These are phyloP conservation scores for Beta lomatogona DNA, from an alignment of 179 eudicot genomes.

Conservation along the genomic window DNA sequence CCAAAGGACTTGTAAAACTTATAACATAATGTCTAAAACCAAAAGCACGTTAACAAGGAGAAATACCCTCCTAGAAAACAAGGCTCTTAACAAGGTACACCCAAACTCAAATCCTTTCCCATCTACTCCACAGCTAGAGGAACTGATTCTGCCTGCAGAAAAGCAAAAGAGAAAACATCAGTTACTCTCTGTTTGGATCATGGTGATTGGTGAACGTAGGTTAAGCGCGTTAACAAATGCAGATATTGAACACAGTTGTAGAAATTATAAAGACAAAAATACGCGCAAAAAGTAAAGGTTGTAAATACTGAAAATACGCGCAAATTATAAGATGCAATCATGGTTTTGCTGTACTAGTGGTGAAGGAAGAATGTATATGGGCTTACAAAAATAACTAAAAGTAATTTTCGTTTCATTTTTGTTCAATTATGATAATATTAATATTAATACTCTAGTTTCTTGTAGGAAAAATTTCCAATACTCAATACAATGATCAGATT, in stretches of 20 bases:
- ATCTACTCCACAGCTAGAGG: slow-evolving; percentile 54
- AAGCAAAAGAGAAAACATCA: background rate
- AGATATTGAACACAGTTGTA: too few relatives aligned
- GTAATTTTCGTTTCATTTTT: too few relatives aligned
- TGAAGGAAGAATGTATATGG: too few relatives aligned
- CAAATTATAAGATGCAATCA: too few relatives aligned
- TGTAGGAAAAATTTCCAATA: too few relatives aligned
- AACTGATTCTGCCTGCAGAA: slow-evolving; percentile 68
- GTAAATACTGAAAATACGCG: background rate
- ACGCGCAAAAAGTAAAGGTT: background rate
- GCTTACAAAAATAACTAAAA: too few relatives aligned
- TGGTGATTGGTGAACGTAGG: background rate
- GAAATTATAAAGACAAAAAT: background rate
- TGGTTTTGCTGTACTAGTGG: too few relatives aligned
- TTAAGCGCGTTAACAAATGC: background rate
- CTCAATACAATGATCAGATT: too few relatives aligned
- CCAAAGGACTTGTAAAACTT: background rate
- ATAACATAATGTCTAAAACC: background rate
- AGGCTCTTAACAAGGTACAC: background rate
- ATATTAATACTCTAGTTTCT: too few relatives aligned
- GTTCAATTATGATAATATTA: too few relatives aligned
- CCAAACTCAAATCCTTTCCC: background rate
- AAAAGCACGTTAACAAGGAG: background rate
- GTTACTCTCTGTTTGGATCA: background rate
- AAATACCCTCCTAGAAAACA: background rate